Base-by-base conservation (phyloP, 169 alveolate species). In the Besnoitia besnoiti region DNA sequence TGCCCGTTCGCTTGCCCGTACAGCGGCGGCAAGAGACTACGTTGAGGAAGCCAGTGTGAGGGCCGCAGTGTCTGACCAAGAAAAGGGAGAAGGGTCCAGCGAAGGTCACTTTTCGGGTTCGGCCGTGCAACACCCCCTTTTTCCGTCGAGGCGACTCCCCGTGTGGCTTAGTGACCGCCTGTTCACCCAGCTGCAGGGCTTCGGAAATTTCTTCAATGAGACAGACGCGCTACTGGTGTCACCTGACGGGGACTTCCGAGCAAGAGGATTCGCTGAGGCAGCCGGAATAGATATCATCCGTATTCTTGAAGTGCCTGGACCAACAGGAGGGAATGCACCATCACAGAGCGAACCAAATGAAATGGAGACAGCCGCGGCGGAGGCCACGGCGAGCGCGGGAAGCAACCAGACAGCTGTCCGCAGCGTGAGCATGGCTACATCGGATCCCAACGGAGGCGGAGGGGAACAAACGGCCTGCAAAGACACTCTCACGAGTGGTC, bases 161-260 rank as follows among this genome's bases (percentile, higher is more conserved):
- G 87, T 77, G 50, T 46, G 50, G 87, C 0, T 77, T 4, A 77
- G 87, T 24, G 59, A 40, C 50, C 14, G 40, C 61, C 62, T 46
- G 19, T 77, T 40, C 19, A 39, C 37, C n/a, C 50, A 77, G 59
- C 40, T 77, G n/a, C 50, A 77, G 3, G 87, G 87, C 87, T 39
- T 35, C 40, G 87, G 87, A 30, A 35, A 19, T 40, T 77, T 40
- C 42, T 77, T n/a, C 35, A 77, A 77, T 12, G 62, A 77, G 59
- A 40, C 39, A 14, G 87, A 77, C 40, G 87, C 87, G 42, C 37
- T 77, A 21, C 59, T 77, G n/a, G 87, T 46, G 37, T 51, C 37
- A 10, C 87, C 87, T 10, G 87, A 40, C 39, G 16, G 40, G 24
- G 61, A 77, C 42, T 4, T 37, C 5, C 16, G 33, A 4, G 50